Base-by-base conservation (phyloP, 805 yeast species). In the Myxozyma neglecta region DNA sequence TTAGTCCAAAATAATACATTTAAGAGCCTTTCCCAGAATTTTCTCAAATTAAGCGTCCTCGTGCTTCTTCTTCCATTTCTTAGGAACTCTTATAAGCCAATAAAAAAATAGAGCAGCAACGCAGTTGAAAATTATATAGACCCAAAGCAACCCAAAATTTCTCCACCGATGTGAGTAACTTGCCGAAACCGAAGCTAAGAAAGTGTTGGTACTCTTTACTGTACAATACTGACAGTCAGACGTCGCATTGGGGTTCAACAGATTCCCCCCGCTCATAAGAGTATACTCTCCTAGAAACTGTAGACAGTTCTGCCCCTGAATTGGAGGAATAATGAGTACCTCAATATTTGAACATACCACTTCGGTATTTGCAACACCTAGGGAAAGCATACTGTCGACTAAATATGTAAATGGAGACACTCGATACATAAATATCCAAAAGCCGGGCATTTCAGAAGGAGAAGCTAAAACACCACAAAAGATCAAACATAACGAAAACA, bases 401-500 rank as follows among this genome's bases (percentile, higher is more conserved):
- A 86, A 82, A 71, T 89, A 89, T 0, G 93, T 87, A 74, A 81
- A 83, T 10, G 80, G 94, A 34, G 89, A 85, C n/a, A 79, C 80
- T 68, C 87, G 81, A 82, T 88, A 86, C 91, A 89, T 87, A 73
- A 87, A 89, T 46, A 83, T 84, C 96, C 94, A 89, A 77, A 89
- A 89, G 0, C 90, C 85, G 10, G 96, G 94, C 86, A 88, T 81
- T 54, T 79, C 74, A 2, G 65, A 42, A 6, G 76, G 76, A 10
- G 84, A 81, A 67, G 85, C 89, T 58, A 85, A 77, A 56, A 87
- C 87, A 77, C 91, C 90, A 73, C 89, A 81, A 77, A 88, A 88
- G 16, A 85, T 77, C 60, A 87, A 79, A 68, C 82, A 74, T 69
- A 87, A 81, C 42, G 87, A 77, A 72, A 83, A 81, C 61, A 81